Base-by-base conservation (phyloP, 139 green algal genomes). In the Chlamydomonas schloesseri region DNA sequence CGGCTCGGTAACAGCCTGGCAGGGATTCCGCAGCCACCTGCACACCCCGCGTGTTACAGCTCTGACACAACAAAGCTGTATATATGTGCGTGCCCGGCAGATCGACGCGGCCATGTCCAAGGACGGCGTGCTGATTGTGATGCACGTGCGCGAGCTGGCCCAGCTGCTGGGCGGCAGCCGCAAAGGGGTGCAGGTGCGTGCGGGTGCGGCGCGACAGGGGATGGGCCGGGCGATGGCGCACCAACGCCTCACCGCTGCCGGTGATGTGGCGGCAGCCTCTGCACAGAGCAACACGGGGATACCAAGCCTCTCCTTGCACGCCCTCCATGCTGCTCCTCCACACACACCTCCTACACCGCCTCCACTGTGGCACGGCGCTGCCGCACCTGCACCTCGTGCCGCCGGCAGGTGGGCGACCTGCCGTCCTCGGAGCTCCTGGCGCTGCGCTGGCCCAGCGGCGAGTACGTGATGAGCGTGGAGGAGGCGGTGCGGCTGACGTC, bases 111-210 rank as follows among this genome's bases (percentile, higher is more conserved):
- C 81, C 17, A 34, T 78, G 53, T 72, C 69, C 9, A n/a, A 18
- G 34, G 81, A 87, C 72, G 89, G 85, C 2, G 53, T 86, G 71
- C 87, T 95, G 65, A 87, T 95, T 37, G 91, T 93, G 34, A 82
- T 95, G 70, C 93, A 96, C 77, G n/a, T 80, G 21, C 83, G 93
- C 8, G 92, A 96, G 77, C 89, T 96, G 73, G 58, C 71, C 18
- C 83, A 89, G 79, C 73, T 91, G 65, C 42, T 83, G 71, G 75
- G 80, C 3, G 58, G 31, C 14, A 14, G 2, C 42, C 42, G 42
- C 42, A 50, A 50, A 0, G 71, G 73, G 6, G 37, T 71, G 73
- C 82, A 87, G 64, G 46, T 93, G 82, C 58, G 88, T 58, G 37
- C 46, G 42, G 42, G 42, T 50, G 46, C 37, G 57, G 3, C 34